Evolutionary conservation across 495 filamentous ascomycete species (phyloP).

Genomic region (Tuber calosporum): DNA sequence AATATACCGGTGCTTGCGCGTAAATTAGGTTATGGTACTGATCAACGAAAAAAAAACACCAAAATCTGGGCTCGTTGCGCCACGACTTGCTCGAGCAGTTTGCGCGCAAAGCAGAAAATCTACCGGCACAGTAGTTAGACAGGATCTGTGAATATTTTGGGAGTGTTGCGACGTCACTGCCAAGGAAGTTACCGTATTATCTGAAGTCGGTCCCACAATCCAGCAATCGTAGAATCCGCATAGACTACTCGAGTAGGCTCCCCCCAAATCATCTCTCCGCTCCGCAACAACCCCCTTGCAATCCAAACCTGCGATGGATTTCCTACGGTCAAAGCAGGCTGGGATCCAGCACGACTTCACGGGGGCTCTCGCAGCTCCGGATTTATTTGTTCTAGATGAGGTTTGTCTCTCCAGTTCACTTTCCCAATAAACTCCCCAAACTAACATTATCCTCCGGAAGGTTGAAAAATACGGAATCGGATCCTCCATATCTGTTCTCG

Average conservation of each 20-base stretch:
- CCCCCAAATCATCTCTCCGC: neutral
- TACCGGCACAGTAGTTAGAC: neutral
- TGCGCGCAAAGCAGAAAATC: neutral
- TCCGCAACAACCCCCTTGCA: neutral
- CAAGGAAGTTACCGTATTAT: conserved; percentile 9
- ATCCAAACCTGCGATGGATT: conserved; percentile 43
- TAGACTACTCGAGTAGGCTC: too few relatives aligned
- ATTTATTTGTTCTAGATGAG: conserved; percentile 74
- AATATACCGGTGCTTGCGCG: neutral
- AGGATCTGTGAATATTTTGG: neutral
- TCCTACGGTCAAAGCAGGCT: conserved; percentile 84
- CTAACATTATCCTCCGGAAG: conserved; percentile 43
- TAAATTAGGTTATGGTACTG: too few relatives aligned
- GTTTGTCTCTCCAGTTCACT: conserved; percentile 44
- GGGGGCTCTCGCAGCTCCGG: conserved; percentile 61
- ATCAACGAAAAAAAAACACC: too few relatives aligned
- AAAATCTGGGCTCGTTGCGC: too few relatives aligned
- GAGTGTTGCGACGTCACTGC: conserved; percentile 23
- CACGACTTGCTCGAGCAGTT: too few relatives aligned
- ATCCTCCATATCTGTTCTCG: conserved; percentile 61
- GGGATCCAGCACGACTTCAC: conserved; percentile 72
- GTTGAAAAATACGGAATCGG: conserved; percentile 78
- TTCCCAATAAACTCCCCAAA: conserved; percentile 31
- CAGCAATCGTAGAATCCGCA: neutral
- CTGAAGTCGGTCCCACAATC: conserved; percentile 13